phyloP scores from a whole-genome alignment of 768 basidiomycete genomes.

The Boletus coccyginus region DNA sequence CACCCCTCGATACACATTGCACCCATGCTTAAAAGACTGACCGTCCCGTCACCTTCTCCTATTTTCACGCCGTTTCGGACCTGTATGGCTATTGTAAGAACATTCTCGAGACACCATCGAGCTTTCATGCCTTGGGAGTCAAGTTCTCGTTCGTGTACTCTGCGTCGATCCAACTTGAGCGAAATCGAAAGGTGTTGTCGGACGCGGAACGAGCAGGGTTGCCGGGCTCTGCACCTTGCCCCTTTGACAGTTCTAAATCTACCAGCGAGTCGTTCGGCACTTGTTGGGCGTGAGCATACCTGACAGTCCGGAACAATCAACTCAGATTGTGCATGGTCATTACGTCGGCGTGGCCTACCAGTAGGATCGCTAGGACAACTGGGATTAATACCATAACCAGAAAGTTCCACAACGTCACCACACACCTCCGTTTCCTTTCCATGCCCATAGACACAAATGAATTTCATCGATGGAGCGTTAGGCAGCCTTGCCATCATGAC shows the following conservation, averaged over 20 bases:
- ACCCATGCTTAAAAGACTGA: constrained; percentile 78
- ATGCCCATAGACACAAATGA: constrained; percentile 91
- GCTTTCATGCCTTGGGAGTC: constrained; percentile 49
- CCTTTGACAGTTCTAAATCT: constrained; percentile 46
- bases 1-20: constrained; percentile 98
- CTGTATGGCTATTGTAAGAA: constrained; percentile 28
- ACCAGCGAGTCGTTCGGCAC: constrained; percentile 58
- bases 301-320: constrained; percentile 19
- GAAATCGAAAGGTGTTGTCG: constrained; percentile 48
- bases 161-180: constrained; percentile 81
- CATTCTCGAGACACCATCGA: neutral
- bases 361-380: constrained; percentile 65
- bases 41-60: constrained; percentile 96
- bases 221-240: constrained; percentile 42
- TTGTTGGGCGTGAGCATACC: constrained; percentile 72
- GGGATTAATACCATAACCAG: neutral
- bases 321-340: neutral
- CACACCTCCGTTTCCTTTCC: constrained; percentile 92
- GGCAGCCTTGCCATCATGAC: constrained; percentile 56
- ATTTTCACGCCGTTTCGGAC: constrained; percentile 84
- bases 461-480: constrained; percentile 85
- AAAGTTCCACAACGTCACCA: constrained; percentile 2
- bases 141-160: constrained; percentile 66
- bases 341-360: constrained; percentile 47
- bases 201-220: constrained; percentile 42